Evolutionary conservation across 2,329 filamentous ascomycete species (phyloP).

Genomic region (Pyrenophora teres): DNA sequence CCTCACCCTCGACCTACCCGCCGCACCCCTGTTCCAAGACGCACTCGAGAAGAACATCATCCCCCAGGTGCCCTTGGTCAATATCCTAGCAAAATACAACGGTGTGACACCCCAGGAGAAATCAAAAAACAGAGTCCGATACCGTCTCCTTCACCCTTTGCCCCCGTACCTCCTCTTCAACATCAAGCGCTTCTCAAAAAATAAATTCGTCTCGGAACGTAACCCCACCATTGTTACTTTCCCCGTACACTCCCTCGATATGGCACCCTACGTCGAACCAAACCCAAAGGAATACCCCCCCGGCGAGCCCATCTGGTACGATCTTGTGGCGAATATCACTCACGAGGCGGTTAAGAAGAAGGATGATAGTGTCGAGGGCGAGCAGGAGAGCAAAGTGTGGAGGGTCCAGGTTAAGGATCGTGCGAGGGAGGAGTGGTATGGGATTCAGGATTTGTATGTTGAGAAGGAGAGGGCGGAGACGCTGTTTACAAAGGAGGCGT

Average conservation of each 20-base stretch:
- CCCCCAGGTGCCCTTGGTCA: conserved; percentile 77
- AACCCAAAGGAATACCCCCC: conserved; percentile 72
- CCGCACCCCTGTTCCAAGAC: conserved; percentile 94
- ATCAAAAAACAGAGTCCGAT: conserved; percentile 83
- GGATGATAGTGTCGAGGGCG: conserved; percentile 84
- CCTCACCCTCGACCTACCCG: conserved; percentile 88
- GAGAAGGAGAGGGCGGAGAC: conserved; percentile 87
- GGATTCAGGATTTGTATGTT: conserved; percentile 92
- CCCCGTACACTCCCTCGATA: conserved; percentile 80
- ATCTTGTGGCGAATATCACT: conserved; percentile 92
- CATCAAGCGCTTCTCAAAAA: conserved; percentile 94
- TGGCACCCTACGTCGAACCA: conserved; percentile 89
- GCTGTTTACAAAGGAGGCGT: conserved; percentile 89
- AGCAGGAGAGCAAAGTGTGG: conserved; percentile 92
- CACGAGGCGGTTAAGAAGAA: conserved; percentile 78
- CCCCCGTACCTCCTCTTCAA: conserved; percentile 92
- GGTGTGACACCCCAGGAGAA: conserved; percentile 86
- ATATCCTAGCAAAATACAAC: conserved; percentile 90
- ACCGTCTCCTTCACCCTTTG: conserved; percentile 85
- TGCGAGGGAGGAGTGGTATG: conserved; percentile 83
- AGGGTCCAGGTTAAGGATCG: conserved; percentile 87
- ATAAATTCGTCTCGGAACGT: conserved; percentile 94
- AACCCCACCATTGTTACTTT: conserved; percentile 99
- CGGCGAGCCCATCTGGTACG: conserved; percentile 88
- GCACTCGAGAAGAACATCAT: conserved; percentile 95